Percentiles rank a stretch among this genome's conserved stretches.
Conservation (phyloP, 345 rosid genomes). For the Ceriops tagal region DNA sequence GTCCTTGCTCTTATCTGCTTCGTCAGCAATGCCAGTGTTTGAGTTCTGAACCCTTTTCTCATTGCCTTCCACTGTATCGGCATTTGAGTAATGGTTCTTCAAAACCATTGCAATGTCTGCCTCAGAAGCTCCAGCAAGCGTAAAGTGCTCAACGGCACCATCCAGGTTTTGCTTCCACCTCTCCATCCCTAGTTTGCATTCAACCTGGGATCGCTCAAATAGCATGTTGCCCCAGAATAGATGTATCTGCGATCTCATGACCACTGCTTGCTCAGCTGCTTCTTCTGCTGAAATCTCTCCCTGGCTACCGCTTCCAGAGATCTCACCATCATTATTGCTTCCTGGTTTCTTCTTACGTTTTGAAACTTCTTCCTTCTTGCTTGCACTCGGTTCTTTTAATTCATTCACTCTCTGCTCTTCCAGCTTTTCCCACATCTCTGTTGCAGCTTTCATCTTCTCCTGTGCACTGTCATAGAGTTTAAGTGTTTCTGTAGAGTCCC, state of each 20-base stretch:
- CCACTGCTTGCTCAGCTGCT: constrained; percentile 94
- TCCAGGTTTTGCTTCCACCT: constrained; percentile 83
- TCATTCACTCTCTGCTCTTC: constrained; percentile 74
- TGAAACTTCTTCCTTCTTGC: constrained; percentile 68
- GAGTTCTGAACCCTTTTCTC: constrained; percentile 37
- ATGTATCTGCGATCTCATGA: constrained; percentile 97
- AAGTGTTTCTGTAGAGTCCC: constrained; percentile 79
- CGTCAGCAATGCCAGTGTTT: constrained; percentile 13
- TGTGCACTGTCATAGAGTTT: constrained; percentile 77
- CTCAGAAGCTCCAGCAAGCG: constrained; percentile 93
- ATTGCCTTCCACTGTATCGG: constrained; percentile 43
- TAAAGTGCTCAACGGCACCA: constrained; percentile 76
- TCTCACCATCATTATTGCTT: constrained; percentile 44
- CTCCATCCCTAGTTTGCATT: constrained; percentile 66
- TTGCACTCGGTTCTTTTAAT: constrained; percentile 59
- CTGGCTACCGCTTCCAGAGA: constrained; percentile 28
- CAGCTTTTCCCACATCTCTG: constrained; percentile 95
- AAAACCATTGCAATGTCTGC: constrained; percentile 66
- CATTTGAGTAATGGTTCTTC: constrained; percentile 85
- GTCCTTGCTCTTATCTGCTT: constrained; percentile 24
- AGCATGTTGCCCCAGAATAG: constrained; percentile 98
- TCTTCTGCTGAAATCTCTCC: constrained; percentile 65
- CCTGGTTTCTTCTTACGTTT: constrained; percentile 79
- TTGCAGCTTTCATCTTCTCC: constrained; percentile 89
- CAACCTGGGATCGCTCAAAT: constrained; percentile 96